Base-by-base conservation (phyloP, 768 basidiomycete genomes). In the Pholiota microspora region DNA sequence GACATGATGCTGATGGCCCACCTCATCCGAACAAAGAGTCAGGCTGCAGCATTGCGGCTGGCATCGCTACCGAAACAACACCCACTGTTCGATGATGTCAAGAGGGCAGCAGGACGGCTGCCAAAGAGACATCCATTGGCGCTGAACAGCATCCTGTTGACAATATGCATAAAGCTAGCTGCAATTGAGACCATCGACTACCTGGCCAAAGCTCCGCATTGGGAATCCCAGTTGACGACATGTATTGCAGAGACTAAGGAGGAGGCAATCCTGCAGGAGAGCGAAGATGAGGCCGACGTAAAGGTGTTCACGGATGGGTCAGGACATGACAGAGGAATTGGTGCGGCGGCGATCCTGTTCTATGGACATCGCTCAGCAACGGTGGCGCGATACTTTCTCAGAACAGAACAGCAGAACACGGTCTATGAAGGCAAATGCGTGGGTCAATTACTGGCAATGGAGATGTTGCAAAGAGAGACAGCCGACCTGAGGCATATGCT, bases 231-330 rank as follows among this genome's bases (percentile, higher is more conserved):
- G 44, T 49, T 2, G 46, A 48, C 2, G 18, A 46, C 36, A 10
- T 8, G 13, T n/a, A n/a, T n/a, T n/a, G n/a, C n/a, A n/a, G n/a
- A n/a, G n/a, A n/a, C n/a, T n/a, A n/a, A n/a, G n/a, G 47, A 47
- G 0, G 12, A 29, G 8, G 49, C 7, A 32, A 59, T 35, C 34
- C 38, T 23, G 44, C 12, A 53, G 45, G 5, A 53, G 56, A 0
- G 46, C 58, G 2, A 59, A 36, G 31, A 55, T 62, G 10, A 1
- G n/a, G n/a, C n/a, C n/a, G n/a, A n/a, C n/a, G n/a, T n/a, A n/a
- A n/a, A n/a, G n/a, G n/a, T n/a, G n/a, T 64, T 55, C 31, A 54
- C 54, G 24, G 63, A 64, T 46, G 63, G 61, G 1, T 64, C 63
- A 29, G 59, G 60, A 0, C 12, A 18, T 9, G 25, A 52, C 16